Evolutionary conservation across 345 rosid genomes (phyloP).

Genomic region (Gynandropsis gynandra): DNA sequence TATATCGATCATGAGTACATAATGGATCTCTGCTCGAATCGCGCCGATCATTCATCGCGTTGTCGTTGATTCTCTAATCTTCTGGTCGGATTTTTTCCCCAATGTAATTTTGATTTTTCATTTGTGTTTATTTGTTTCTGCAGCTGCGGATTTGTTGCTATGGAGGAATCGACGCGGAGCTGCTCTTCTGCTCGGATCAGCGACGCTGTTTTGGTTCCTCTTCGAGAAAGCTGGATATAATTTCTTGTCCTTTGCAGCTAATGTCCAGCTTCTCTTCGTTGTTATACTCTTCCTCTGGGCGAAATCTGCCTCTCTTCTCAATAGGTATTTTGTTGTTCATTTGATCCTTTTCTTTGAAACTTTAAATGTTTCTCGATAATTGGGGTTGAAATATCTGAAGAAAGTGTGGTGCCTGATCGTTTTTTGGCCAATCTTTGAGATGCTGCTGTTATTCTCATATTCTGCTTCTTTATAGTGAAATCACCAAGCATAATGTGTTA

Average conservation of each 20-base stretch:
- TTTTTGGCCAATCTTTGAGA: no score
- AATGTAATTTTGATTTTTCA: not conserved
- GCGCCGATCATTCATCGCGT: slow-evolving; percentile 9
- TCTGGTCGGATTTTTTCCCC: not conserved
- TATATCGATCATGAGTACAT: no score
- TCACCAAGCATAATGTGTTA: no score
- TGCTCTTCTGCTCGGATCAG: slow-evolving; percentile 36
- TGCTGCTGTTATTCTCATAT: no score
- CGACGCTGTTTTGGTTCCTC: slow-evolving; percentile 62
- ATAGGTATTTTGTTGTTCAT: slow-evolving; percentile 38
- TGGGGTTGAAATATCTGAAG: no score
- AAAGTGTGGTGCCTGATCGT: no score
- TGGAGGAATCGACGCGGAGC: slow-evolving; percentile 62
- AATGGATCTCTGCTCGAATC: slow-evolving; percentile 13
- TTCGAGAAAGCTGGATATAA: slow-evolving; percentile 72
- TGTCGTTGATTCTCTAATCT: not conserved
- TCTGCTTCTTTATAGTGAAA: no score
- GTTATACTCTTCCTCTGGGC: slow-evolving; percentile 86
- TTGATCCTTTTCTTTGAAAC: no score
- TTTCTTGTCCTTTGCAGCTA: slow-evolving; percentile 49
- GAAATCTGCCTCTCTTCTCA: slow-evolving; percentile 91
- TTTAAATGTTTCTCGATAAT: no score
- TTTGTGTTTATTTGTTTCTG: not conserved
- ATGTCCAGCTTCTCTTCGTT: slow-evolving; percentile 55
- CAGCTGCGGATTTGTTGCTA: slow-evolving; percentile 65